Evolutionary conservation across 108 stramenopile species (phyloP), one percentile per base, ranked within the genome.

Genomic region (Asterionellopsis glacialis): DNA sequence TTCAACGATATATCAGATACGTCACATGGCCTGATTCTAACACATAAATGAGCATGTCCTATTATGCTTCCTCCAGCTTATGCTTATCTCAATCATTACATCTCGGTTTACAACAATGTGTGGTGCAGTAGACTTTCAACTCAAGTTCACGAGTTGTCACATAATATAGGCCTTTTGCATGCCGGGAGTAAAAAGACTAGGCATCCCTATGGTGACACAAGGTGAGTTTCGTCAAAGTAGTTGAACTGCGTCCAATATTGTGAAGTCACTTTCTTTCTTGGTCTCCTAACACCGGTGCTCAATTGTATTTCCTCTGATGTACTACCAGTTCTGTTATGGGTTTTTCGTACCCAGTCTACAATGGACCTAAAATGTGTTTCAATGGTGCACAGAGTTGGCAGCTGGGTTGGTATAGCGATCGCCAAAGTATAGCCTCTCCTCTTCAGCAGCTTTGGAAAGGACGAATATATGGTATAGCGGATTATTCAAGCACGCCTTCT

Each of bases 111-210:
- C 74, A 81, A 79, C 60, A 56, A 83, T 55, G 21, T 58, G 11
- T 80, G 76, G 78, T 84, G 87, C 42, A 42, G 44, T 23, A 62
- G 65, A 39, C 26, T 69, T 19, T 63, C 61, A 21, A 60, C 62
- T 9, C 63, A 65, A 39, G 51, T 80, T 19, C 87, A 88, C 59
- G 87, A 88, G 61, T 27, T 84, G 11, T 81, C 79, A 3, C 84
- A 85, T 72, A 90, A 81, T 56, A 45, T 90, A 38, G 73, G 65
- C 26, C 67, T 84, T 18, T 27, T 33, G 23, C 47, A 48, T 21
- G 2, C 47, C 33, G 33, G 33, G 33, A 7, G 7, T 2, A 33
- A 33, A 33, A 7, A n/a, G n/a, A n/a, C n/a, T n/a, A n/a, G 33
- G 33, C 7, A 5, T 7, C 33, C 33, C 5, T 33, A 33, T 33